Base-by-base conservation (phyloP, 164 flowering plant species). In the Tetracentron sinense region DNA sequence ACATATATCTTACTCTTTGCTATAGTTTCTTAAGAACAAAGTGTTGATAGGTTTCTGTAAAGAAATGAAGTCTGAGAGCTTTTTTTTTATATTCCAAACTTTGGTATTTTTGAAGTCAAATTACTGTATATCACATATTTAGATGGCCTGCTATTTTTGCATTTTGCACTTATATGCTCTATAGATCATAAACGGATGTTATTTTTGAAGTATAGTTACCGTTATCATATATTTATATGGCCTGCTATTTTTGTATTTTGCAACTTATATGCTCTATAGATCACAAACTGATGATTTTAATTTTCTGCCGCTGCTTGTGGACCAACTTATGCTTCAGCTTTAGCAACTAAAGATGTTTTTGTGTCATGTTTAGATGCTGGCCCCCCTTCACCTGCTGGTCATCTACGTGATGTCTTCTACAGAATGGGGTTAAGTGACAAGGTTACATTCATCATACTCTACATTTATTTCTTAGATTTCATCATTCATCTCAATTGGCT, bases 401-500 rank as follows among this genome's bases (percentile, higher is more conserved):
- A 95, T 85, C 78, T 95, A 6, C 84, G 96, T 33, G 86, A 84
- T 38, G 97, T 95, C 58, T 95, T 95, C 77, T 88, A 92, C 73
- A 77, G 99, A 72, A 95, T 95, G 99, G 99, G 97, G 52, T 72
- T 95, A 59, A 77, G 70, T 79, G 99, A 95, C 75, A 89, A 91
- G 96, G 97, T 92, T 66, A 52, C n/a, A 5, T 61, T 48, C 26
- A 12, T 62, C 23, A 50, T n/a, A 51, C 30, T 46, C 23, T 15
- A 15, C 47, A 14, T 6, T 44, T 12, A 49, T 49, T 51, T 48
- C 49, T 42, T 49, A 23, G 35, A n/a, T 54, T 66, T 63, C 44
- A 19, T 25, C 1, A 31, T 46, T 7, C 21, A 21, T 26, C 54
- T 28, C 42, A 49, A n/a, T 38, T 46, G 17, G 12, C 23, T 35